phyloP scores from a whole-genome alignment of 805 yeast genomes.

The Wickerhamomyces ciferrii region DNA sequence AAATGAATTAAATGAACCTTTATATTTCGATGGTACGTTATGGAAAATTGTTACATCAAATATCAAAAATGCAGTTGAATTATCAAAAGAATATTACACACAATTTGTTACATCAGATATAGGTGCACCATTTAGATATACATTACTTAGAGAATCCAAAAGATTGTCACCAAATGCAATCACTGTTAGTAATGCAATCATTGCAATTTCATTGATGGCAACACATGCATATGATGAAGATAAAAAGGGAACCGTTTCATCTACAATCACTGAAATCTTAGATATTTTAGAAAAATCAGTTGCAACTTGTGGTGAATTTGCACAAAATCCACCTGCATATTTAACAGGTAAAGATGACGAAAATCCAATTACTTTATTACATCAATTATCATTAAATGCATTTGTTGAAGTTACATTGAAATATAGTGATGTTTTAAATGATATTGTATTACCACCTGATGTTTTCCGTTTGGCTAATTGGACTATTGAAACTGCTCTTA shows the following conservation, averaged over 20 bases:
- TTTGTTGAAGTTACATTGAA: slow-evolving; percentile 61
- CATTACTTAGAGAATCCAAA: slow-evolving; percentile 42
- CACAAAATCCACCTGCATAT: slow-evolving; percentile 27
- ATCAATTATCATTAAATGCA: slow-evolving; percentile 59
- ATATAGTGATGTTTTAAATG: slow-evolving; percentile 60
- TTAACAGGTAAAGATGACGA: slow-evolving; percentile 19
- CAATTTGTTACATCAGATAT: slow-evolving; percentile 19
- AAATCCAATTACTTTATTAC: slow-evolving; percentile 48
- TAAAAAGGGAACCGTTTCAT: slow-evolving; percentile 45
- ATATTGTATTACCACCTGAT: slow-evolving; percentile 54
- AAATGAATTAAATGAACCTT: slow-evolving; percentile 4
- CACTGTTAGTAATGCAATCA: slow-evolving; percentile 62
- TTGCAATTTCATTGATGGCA: slow-evolving; percentile 52
- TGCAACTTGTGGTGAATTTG: slow-evolving; percentile 43
- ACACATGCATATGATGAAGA: slow-evolving; percentile 63
- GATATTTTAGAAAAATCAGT: slow-evolving; percentile 57
- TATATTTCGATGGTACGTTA: slow-evolving; percentile 16
- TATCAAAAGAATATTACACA: slow-evolving; percentile 10
- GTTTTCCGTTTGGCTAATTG: slow-evolving; percentile 67
- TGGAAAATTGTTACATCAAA: slow-evolving; percentile 8
- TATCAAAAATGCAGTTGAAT: slow-evolving; percentile 1
- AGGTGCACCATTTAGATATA: slow-evolving; percentile 24
- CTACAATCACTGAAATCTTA: slow-evolving; percentile 53
- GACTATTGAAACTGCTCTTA: slow-evolving; percentile 62
- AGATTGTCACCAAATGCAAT: slow-evolving; percentile 56